Evolutionary conservation across 2,329 filamentous ascomycete species (phyloP).

Genomic region (Fusarium mangiferae): DNA sequence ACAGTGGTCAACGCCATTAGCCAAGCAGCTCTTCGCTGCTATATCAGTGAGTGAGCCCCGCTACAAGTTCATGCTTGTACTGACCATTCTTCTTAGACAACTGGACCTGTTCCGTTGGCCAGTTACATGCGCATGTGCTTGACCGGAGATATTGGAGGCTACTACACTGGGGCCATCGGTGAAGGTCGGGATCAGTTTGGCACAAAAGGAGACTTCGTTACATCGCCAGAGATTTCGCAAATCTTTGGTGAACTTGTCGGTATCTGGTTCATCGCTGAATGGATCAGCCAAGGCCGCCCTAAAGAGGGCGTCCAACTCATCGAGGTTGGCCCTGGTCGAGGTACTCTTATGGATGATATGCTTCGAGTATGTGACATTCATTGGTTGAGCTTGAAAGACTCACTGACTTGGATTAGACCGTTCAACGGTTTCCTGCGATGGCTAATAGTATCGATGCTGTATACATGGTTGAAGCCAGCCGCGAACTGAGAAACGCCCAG

Average conservation of each 20-base stretch:
- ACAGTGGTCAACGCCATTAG: slow-evolving; percentile 92
- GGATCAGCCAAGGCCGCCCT: slow-evolving; percentile 87
- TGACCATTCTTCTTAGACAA: slow-evolving; percentile 58
- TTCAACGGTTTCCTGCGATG: slow-evolving; percentile 84
- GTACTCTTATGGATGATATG: slow-evolving; percentile 97
- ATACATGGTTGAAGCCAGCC: slow-evolving; percentile 94
- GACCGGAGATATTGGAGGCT: slow-evolving; percentile 88
- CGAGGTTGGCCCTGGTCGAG: slow-evolving; percentile 92
- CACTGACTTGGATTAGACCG: slow-evolving; percentile 65
- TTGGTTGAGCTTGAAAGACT: not conserved
- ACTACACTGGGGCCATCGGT: slow-evolving; percentile 83
- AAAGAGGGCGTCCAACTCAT: slow-evolving; percentile 84
- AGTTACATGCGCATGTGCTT: slow-evolving; percentile 99
- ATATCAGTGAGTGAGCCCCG: slow-evolving; percentile 72
- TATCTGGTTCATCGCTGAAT: slow-evolving; percentile 95
- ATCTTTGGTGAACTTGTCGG: slow-evolving; percentile 95
- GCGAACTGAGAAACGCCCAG: slow-evolving; percentile 79
- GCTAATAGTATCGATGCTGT: slow-evolving; percentile 82
- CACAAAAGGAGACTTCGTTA: slow-evolving; percentile 93
- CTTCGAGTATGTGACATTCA: slow-evolving; percentile 72
- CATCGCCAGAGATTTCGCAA: slow-evolving; percentile 96
- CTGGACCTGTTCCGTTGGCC: slow-evolving; percentile 90
- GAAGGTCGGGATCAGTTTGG: slow-evolving; percentile 87
- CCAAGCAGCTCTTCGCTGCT: slow-evolving; percentile 85
- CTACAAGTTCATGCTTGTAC: not conserved